Base-by-base conservation (phyloP, 2,329 filamentous ascomycete genomes). In the Fusarium continuum region DNA sequence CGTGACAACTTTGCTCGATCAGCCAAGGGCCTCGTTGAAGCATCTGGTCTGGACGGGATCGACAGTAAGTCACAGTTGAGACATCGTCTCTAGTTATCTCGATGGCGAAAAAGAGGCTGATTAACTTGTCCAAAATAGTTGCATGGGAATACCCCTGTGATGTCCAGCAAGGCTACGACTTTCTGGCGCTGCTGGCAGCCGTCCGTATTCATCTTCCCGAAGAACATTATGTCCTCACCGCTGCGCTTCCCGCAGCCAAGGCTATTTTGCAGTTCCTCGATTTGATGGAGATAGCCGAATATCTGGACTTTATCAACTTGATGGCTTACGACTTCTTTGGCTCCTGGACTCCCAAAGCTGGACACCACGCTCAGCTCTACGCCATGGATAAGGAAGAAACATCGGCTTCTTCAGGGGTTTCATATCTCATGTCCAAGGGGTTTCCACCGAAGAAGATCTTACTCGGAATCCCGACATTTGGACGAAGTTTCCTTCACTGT, bases 281-380 rank as follows among this genome's bases (percentile, higher is more conserved):
- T 71, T 78, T 94, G 10, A 77, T 75, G 19, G 78, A 81, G 53
- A 85, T 88, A 10, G 83, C 88, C 44, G 78, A 84, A 39, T 88
- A 91, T 66, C 80, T 95, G 29, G 90, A 94, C 74, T 83, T 88
- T 61, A 78, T 95, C 73, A 94, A 94, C 73, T 78, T 95, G 29
- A 92, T 90, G 85, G 85, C 91, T 2, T 95, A 93, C 75, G 91
- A 95, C 74, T 91, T 93, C 71, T 87, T 85, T 22, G 91, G 91
- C 2, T 80, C 85, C 4, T 93, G 91, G 91, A 85, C 84, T 2
- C 73, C 79, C 25, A 83, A 83, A 54, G 86, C 85, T 39, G 91
- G 91, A 7, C 90, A 94, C 73, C 91, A 94, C 50, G 86, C 91
- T 5, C 91, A 93, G 72, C 84, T 95, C 2, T 91, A 88, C 71